These are phyloP conservation scores for Monosporozyma solicola DNA, from an alignment of 805 yeast species.

Conservation along the genomic window DNA sequence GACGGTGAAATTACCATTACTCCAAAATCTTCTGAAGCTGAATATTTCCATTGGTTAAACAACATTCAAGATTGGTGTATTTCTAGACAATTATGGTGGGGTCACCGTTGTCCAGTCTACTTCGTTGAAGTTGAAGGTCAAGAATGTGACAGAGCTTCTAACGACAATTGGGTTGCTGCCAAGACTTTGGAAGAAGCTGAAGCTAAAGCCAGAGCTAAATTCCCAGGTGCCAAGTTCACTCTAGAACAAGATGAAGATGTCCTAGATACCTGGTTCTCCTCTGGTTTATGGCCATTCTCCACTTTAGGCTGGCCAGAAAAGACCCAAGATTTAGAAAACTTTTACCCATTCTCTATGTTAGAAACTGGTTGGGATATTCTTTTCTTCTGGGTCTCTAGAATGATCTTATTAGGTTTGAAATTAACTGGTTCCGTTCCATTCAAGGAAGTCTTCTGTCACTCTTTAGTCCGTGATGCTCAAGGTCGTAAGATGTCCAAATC, in stretches of 20 bases:
- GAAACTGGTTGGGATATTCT: slow-evolving; percentile 99
- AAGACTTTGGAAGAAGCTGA: slow-evolving; percentile 75
- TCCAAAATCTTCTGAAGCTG: slow-evolving; percentile 87
- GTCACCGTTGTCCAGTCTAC: slow-evolving; percentile 96
- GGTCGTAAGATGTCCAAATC: slow-evolving; percentile 99
- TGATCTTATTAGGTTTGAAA: slow-evolving; percentile 86
- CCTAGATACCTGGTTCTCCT: slow-evolving; percentile 96
- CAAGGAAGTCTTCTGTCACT: slow-evolving; percentile 95
- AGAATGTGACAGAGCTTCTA: slow-evolving; percentile 51
- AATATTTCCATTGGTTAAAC: slow-evolving; percentile 91
- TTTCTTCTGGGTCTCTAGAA: slow-evolving; percentile 98
- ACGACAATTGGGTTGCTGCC: slow-evolving; percentile 86
- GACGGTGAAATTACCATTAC: slow-evolving; percentile 70
- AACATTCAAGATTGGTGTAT: slow-evolving; percentile 99
- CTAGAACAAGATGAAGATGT: slow-evolving; percentile 97
- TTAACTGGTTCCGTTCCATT: slow-evolving; percentile 88
- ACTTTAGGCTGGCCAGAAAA: slow-evolving; percentile 93
- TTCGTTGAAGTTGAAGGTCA: slow-evolving; percentile 72
- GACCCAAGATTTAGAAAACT: slow-evolving; percentile 62
- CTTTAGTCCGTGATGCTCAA: slow-evolving; percentile 97
- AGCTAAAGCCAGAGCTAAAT: slow-evolving; percentile 65
- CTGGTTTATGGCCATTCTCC: slow-evolving; percentile 96
- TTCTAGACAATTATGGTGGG: slow-evolving; percentile 92
- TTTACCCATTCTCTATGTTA: slow-evolving; percentile 86
- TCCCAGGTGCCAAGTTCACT: slow-evolving; percentile 59